Evolutionary conservation across 2,329 filamentous ascomycete species (phyloP).

Genomic region (Microsporum ferrugineum): DNA sequence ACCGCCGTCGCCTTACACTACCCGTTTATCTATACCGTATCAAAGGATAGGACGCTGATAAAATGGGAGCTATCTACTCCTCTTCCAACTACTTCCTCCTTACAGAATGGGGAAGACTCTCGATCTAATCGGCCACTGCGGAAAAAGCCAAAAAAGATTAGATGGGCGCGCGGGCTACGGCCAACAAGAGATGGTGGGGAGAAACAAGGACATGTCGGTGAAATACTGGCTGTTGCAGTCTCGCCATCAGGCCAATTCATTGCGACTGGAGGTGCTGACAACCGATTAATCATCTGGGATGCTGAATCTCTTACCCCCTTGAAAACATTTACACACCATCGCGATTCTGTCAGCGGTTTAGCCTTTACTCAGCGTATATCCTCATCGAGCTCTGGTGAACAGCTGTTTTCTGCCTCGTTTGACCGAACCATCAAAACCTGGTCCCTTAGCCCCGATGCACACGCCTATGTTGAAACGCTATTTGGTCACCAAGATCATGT

Average conservation of each 20-base stretch:
- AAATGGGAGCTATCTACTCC: constrained; percentile 72
- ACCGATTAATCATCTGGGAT: constrained; percentile 78
- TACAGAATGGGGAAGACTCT: constrained; percentile 52
- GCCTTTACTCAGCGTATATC: constrained; percentile 70
- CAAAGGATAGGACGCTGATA: constrained; percentile 70
- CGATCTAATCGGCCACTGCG: constrained; percentile 41
- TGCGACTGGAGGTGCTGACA: constrained; percentile 78
- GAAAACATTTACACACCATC: constrained; percentile 80
- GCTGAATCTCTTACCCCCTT: constrained; percentile 65
- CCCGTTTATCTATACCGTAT: constrained; percentile 77
- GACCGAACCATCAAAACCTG: constrained; percentile 94
- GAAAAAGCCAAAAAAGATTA: constrained; percentile 36
- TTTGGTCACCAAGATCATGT: constrained; percentile 94
- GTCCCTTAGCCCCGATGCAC: constrained; percentile 63
- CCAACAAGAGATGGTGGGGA: constrained; percentile 30
- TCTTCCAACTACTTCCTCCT: constrained; percentile 36
- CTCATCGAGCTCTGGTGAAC: constrained; percentile 50
- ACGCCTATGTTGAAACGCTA: constrained; percentile 88
- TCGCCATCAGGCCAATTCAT: constrained; percentile 84
- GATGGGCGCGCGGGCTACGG: constrained; percentile 39
- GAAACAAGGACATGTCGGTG: constrained; percentile 62
- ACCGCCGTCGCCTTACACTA: constrained; percentile 70
- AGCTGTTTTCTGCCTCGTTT: constrained; percentile 80
- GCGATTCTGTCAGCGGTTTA: constrained; percentile 73
- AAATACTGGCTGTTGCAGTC: constrained; percentile 73